Conservation (phyloP, 148 eudicot species). For the Rhododendron henanense region DNA sequence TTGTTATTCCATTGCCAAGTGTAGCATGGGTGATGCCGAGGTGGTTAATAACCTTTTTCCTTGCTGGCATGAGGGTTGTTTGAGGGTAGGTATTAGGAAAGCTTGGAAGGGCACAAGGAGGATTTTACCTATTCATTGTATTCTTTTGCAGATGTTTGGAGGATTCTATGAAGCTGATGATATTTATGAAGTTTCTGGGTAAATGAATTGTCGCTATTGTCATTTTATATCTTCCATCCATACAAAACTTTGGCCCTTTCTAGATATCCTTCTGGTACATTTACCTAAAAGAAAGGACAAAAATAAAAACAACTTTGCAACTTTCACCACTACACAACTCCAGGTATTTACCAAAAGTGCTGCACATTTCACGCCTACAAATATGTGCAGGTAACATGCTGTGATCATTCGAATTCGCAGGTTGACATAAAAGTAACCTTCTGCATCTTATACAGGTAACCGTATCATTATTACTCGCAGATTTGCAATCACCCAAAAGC, state of each 20-base stretch:
- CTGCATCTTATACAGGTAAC: not conserved
- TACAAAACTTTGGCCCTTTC: not conserved
- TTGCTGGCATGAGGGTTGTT: not conserved
- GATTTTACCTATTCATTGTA: not conserved
- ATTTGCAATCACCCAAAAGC: not conserved
- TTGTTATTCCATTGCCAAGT: not conserved
- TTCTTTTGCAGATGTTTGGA: not conserved
- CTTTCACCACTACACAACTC: not conserved
- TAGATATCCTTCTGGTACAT: not conserved
- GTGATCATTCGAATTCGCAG: not conserved
- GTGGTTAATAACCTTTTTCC: not conserved
- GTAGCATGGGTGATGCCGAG: not conserved
- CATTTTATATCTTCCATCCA: not conserved
- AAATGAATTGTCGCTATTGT: not conserved
- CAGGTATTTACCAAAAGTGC: not conserved
- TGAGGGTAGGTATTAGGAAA: not conserved
- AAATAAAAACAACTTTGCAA: not conserved
- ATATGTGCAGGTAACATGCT: not conserved
- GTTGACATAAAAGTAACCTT: not conserved
- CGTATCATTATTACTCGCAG: not conserved
- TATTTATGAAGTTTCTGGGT: not conserved
- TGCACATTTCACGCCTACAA: not conserved
- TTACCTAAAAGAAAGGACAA: not conserved
- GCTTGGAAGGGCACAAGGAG: not conserved
- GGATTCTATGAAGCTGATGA: not conserved